A percentile compares a stretch with the other conserved stretches of the same genome.
Conservation (phyloP, 169 alveolate species). For the Babesia caballi region DNA sequence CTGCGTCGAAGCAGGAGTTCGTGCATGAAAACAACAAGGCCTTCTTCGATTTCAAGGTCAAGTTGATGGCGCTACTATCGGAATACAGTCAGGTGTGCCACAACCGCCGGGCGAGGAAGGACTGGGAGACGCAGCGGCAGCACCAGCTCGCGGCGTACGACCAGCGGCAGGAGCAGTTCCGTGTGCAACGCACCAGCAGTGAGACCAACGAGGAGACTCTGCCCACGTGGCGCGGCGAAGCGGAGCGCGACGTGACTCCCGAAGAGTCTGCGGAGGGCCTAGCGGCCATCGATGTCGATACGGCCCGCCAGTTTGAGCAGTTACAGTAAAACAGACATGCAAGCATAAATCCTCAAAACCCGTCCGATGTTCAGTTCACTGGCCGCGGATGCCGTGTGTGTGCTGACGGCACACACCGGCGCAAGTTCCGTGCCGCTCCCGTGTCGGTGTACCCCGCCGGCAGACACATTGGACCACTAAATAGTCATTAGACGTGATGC, state of each 20-base stretch:
- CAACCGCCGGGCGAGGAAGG: conserved; percentile 63
- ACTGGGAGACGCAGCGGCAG: conserved; percentile 68
- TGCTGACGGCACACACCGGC: too few species aligned
- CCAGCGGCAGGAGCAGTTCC: conserved; percentile 28
- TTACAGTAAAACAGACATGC: neutral
- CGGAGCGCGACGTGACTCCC: neutral
- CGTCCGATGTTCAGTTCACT: too few species aligned
- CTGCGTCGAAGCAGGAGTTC: conserved; percentile 87
- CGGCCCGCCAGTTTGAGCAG: neutral
- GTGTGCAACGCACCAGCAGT: conserved; percentile 10
- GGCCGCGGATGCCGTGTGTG: too few species aligned
- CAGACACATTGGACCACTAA: too few species aligned
- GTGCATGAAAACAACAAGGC: conserved; percentile 83
- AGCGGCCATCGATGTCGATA: neutral
- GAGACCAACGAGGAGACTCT: conserved; percentile 49
- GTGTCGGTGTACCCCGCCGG: too few species aligned
- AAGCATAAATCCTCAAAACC: neutral
- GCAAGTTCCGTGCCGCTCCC: too few species aligned
- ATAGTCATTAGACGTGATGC: too few species aligned
- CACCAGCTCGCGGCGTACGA: conserved; percentile 45
- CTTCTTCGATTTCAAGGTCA: conserved; percentile 79
- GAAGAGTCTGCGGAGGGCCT: neutral
- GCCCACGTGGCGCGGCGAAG: conserved; percentile 42
- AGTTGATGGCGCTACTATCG: conserved; percentile 62
- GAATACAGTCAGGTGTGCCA: conserved; percentile 72